A percentile compares a stretch with the other conserved stretches of the same genome.
These are phyloP conservation scores for Amanita inopinata DNA, from an alignment of 768 basidiomycete genomes.

Conservation along the genomic window DNA sequence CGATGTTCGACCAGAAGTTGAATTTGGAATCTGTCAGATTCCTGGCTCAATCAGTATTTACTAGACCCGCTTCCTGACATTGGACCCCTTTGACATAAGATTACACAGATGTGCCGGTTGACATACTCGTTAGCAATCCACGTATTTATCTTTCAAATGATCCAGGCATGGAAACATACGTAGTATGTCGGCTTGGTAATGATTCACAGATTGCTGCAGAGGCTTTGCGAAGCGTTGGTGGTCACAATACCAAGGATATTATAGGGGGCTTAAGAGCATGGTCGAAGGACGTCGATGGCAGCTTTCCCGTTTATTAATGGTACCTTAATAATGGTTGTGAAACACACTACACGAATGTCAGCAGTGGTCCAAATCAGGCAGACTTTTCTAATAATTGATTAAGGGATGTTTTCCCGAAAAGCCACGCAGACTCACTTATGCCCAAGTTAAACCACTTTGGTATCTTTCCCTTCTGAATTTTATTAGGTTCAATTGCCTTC, in stretches of 20 bases:
- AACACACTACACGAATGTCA: conserved; percentile 11
- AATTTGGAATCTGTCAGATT: conserved; percentile 82
- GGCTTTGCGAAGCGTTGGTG: conserved; percentile 34
- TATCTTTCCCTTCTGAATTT: conserved; percentile 40
- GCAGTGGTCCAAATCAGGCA: no score
- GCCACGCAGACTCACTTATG: conserved; percentile 32
- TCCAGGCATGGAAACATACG: conserved; percentile 28
- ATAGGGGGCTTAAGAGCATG: conserved; percentile 79
- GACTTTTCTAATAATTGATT: conserved; percentile 1
- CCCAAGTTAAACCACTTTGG: conserved; percentile 77
- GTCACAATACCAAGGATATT: conserved; percentile 46
- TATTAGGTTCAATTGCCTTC: conserved; percentile 2
- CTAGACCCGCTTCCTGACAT: not conserved
- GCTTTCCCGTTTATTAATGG: conserved; percentile 71
- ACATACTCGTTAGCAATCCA: conserved; percentile 54
- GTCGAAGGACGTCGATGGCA: conserved; percentile 61
- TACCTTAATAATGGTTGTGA: not conserved
- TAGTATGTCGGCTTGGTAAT: conserved; percentile 86
- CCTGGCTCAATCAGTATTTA: conserved; percentile 63
- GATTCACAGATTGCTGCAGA: conserved; percentile 86
- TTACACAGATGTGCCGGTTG: conserved; percentile 61
- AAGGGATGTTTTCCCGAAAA: not conserved
- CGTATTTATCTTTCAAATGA: conserved; percentile 24
- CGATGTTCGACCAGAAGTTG: conserved; percentile 71
- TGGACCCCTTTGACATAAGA: not conserved